Evolutionary conservation across 179 eudicot genomes (phyloP).

Genomic region (Camellia oleifera): DNA sequence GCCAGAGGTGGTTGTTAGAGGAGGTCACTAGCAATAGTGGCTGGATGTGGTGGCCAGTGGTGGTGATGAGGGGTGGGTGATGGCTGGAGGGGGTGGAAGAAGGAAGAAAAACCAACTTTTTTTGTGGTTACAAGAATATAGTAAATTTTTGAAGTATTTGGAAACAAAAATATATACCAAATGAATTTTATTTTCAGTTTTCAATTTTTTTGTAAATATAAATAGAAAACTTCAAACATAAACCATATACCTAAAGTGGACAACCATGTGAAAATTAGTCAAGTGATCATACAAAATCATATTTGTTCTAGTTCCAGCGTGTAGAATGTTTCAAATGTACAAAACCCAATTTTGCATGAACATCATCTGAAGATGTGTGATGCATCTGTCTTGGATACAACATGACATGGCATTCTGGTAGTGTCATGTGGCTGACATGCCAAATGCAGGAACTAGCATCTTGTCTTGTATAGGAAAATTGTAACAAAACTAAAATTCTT

Average conservation of each 20-base stretch:
- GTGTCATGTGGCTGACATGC: background rate
- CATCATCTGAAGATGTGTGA: background rate
- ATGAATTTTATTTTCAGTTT: too few relatives aligned
- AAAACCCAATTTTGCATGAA: background rate
- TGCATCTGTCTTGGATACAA: too few relatives aligned
- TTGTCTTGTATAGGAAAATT: background rate
- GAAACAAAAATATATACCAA: too few relatives aligned
- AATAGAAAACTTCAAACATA: background rate
- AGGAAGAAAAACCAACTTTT: too few relatives aligned
- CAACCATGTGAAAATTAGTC: background rate
- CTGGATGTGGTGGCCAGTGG: too few relatives aligned
- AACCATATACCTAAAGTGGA: background rate
- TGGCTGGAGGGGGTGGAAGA: too few relatives aligned
- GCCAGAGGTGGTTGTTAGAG: too few relatives aligned
- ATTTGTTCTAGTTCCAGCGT: background rate
- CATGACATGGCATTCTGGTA: background rate
- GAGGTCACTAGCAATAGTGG: too few relatives aligned
- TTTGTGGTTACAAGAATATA: too few relatives aligned
- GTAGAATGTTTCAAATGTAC: background rate
- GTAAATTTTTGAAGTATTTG: too few relatives aligned
- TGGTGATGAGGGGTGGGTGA: too few relatives aligned
- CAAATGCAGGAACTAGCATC: background rate
- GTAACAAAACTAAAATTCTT: background rate
- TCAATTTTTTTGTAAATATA: too few relatives aligned
- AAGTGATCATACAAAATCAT: background rate